Conservation (phyloP, 257 asterid species). For the Cordia subcordata region DNA sequence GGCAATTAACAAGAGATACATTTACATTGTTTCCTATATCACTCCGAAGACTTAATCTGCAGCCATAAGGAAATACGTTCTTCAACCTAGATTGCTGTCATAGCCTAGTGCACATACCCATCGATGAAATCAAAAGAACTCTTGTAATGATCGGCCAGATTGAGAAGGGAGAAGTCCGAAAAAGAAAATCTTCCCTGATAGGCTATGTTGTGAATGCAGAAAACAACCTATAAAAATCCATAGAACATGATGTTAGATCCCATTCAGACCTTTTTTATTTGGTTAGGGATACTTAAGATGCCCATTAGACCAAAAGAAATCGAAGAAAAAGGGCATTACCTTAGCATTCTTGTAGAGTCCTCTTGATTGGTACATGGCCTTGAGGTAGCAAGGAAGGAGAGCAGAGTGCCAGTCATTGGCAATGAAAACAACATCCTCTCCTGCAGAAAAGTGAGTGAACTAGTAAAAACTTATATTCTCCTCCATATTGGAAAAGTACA, state of each 20-base stretch:
- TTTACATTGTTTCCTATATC: not conserved
- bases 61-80: not conserved
- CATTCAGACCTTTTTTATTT: constrained; percentile 1
- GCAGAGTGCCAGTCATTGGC: constrained; percentile 99
- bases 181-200: constrained; percentile 90
- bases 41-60: not conserved
- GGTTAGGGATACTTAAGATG: not conserved
- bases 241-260: constrained; percentile 8
- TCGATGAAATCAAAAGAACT: constrained; percentile 89
- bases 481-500: not conserved
- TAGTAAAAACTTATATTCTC: constrained; percentile 2
- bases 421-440: constrained; percentile 84
- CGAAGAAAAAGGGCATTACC: constrained; percentile 27
- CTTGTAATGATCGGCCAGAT: constrained; percentile 66
- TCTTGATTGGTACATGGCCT: constrained; percentile 70
- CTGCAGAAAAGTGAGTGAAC: constrained; percentile 25
- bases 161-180: constrained; percentile 71
- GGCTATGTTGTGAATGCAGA: constrained; percentile 98
- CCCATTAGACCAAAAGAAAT: not conserved
- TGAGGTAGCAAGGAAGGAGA: constrained; percentile 87
- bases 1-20: not conserved
- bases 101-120: constrained; percentile 48
- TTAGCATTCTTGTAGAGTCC: constrained; percentile 77
- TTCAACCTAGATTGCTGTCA: not conserved
- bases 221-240: constrained; percentile 52